Evolutionary conservation across 2,329 filamentous ascomycete species (phyloP).

Genomic region (Pestalotiopsis sp.): DNA sequence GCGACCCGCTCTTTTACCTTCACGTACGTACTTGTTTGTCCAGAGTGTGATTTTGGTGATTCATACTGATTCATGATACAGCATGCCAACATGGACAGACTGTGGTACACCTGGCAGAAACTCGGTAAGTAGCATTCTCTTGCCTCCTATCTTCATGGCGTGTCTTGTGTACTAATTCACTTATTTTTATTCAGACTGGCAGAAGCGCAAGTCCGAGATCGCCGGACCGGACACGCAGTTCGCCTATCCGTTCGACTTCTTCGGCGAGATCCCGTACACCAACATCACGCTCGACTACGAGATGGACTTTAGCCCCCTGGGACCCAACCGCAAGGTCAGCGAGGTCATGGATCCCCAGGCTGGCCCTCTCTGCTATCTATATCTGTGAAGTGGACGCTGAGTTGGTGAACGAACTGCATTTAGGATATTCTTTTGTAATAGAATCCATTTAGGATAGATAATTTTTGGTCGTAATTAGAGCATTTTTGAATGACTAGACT

Average conservation of each 20-base stretch:
- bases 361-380: constrained; percentile 19
- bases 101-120: constrained; percentile 35
- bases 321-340: constrained; percentile 15
- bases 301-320: constrained; percentile 18
- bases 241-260: constrained; percentile 36
- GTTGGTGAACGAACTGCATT: background rate
- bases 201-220: constrained; percentile 29
- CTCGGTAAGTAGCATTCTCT: constrained; percentile 18
- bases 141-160: no score
- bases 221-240: constrained; percentile 35
- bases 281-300: constrained; percentile 34
- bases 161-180: background rate
- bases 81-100: constrained; percentile 27
- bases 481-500: background rate
- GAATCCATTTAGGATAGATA: background rate
- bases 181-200: constrained; percentile 24
- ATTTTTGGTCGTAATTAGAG: no score
- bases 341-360: constrained; percentile 19
- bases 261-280: constrained; percentile 31
- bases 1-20: constrained; percentile 37
- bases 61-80: constrained; percentile 18
- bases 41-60: background rate
- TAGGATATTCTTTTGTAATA: background rate
- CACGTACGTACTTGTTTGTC: background rate
- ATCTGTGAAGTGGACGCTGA: constrained; percentile 9